Evolutionary conservation across 1,139 yeast genomes (phyloP).

Genomic region (Magnusiomyces clavatus): DNA sequence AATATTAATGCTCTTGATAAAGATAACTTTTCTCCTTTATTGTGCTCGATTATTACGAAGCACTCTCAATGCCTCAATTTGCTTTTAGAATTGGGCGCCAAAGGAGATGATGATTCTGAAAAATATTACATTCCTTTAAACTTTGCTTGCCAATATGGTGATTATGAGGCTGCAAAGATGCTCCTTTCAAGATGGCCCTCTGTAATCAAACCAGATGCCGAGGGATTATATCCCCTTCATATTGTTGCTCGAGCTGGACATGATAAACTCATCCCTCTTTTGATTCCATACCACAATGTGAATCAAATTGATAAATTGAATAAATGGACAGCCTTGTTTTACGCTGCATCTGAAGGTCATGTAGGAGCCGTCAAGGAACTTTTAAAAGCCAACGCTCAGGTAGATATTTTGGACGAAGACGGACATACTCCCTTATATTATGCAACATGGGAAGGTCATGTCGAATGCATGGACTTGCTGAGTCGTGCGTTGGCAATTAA

Average conservation of each 20-base stretch:
- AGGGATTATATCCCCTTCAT: slow-evolving; percentile 83
- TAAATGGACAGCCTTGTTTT: slow-evolving; percentile 91
- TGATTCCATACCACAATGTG: slow-evolving; percentile 65
- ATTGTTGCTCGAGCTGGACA: slow-evolving; percentile 85
- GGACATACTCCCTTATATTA: slow-evolving; percentile 78
- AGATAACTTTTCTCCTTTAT: slow-evolving; percentile 54
- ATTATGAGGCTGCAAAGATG: slow-evolving; percentile 59
- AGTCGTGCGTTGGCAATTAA: slow-evolving; percentile 23
- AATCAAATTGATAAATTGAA: slow-evolving; percentile 77
- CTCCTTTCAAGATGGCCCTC: slow-evolving; percentile 38
- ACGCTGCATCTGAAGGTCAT: slow-evolving; percentile 85
- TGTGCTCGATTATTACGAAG: slow-evolving; percentile 67
- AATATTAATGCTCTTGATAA: slow-evolving; percentile 33
- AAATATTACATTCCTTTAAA: slow-evolving; percentile 69
- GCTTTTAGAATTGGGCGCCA: slow-evolving; percentile 38
- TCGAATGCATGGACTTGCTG: slow-evolving; percentile 65
- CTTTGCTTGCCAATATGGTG: slow-evolving; percentile 84
- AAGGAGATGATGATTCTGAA: slow-evolving; percentile 34
- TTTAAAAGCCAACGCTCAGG: slow-evolving; percentile 64
- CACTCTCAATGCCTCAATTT: slow-evolving; percentile 49
- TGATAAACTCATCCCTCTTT: slow-evolving; percentile 53
- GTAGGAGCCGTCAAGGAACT: slow-evolving; percentile 61
- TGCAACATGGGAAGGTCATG: slow-evolving; percentile 92
- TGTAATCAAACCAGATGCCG: slow-evolving; percentile 30
- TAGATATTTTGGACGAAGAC: slow-evolving; percentile 71